phyloP scores from a whole-genome alignment of 768 basidiomycete species.

The Leccinum subgranulosum region DNA sequence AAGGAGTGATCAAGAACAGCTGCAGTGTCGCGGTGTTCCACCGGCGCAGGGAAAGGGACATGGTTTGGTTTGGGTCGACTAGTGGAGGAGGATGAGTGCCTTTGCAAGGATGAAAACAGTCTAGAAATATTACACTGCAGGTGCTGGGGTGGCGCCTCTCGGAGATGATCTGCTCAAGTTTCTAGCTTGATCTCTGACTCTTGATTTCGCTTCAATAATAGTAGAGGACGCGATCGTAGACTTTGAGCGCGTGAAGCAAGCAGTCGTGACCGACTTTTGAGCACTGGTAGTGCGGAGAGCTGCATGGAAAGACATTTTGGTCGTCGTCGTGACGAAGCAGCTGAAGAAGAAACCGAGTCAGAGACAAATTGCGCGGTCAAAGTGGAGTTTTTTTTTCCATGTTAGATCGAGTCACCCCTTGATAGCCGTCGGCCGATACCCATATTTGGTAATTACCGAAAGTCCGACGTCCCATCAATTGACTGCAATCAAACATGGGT shows the following conservation, averaged over 20 bases:
- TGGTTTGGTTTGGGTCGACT: slow-evolving; percentile 40
- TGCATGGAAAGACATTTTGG: slow-evolving; percentile 41
- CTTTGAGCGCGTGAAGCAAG: slow-evolving; percentile 43
- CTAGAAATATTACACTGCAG: slow-evolving; percentile 48
- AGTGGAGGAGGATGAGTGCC: slow-evolving; percentile 51
- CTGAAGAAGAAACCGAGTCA: slow-evolving; percentile 3
- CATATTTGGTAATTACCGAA: slow-evolving; percentile 18
- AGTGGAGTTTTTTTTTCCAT: slow-evolving; percentile 4
- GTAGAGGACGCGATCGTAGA: slow-evolving; percentile 50
- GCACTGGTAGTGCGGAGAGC: slow-evolving; percentile 43
- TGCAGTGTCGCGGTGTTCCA: slow-evolving; percentile 39
- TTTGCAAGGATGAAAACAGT: not conserved
- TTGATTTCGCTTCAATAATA: slow-evolving; percentile 76
- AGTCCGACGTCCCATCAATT: slow-evolving; percentile 14
- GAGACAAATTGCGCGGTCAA: not conserved
- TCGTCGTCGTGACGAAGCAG: slow-evolving; percentile 17
- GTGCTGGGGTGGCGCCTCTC: slow-evolving; percentile 59
- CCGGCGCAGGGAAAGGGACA: slow-evolving; percentile 34
- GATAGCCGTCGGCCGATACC: slow-evolving; percentile 25
- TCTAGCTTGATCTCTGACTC: slow-evolving; percentile 75
- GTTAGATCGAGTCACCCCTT: slow-evolving; percentile 20
- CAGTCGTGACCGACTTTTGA: slow-evolving; percentile 30
- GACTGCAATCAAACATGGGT: not conserved
- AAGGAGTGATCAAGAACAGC: slow-evolving; percentile 77
- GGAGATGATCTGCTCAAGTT: slow-evolving; percentile 67